Evolutionary conservation across 306 rosid species (phyloP), one percentile per base, ranked within the genome.

Genomic region (Acacia acuminata): DNA sequence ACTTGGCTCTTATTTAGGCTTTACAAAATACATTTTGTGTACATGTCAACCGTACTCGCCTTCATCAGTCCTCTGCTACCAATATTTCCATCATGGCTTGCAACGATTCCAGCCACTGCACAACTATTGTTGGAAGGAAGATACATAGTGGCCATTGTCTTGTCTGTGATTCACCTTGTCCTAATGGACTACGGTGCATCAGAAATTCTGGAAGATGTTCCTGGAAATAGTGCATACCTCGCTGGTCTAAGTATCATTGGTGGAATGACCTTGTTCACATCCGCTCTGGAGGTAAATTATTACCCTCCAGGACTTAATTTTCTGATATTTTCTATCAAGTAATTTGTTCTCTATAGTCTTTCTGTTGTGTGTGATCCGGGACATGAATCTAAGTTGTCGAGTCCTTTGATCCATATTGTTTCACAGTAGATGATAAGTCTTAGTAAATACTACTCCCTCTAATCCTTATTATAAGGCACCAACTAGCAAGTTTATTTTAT

Each of bases 221-320:
- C 99, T 1, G 99, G 98, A 36, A 89, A 92, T 65, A 96, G 99
- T 84, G 87, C 92, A 38, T 96, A 93, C 78, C 99, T 96, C 72
- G 89, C 94, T 19, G 99, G 98, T 9, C 93, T 96, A 13, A 96
- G 99, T 90, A 94, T 96, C 89, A 83, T 96, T 82, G 99, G 99
- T 73, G 99, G 99, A 85, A 87, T 96, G 96, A 91, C 99, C 47
- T 88, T 96, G 88, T 96, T 96, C 81, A 92, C 96, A 44, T 96
- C 98, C 10, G 97, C 98, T 22, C 65, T 96, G 4, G 99, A 96
- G 99, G 99, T 96, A 82, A 66, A 44, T 42, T 50, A 38, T 20
- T 71, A 72, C 25, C 71, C 65, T 69, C 65, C 71, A 63, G 77
- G 73, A 65, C 68, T 77, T 81, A 34, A 32, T 76, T 44, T 56